Evolutionary conservation across 2,329 filamentous ascomycete genomes (phyloP).

Genomic region (Sporothrix schenckii): DNA sequence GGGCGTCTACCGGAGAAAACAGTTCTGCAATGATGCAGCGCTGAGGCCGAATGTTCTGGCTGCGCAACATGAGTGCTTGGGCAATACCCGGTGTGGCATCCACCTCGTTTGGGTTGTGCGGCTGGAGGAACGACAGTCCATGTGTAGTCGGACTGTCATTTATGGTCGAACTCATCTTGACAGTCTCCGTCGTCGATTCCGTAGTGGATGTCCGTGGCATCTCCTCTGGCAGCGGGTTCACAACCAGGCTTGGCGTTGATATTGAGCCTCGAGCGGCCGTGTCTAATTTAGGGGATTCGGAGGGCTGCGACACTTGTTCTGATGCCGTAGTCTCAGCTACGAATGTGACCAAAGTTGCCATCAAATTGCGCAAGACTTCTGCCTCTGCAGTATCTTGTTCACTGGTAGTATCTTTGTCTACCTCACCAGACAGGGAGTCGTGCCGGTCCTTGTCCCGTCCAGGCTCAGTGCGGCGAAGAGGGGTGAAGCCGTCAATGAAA

Average conservation of each 20-base stretch:
- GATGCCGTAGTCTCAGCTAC: not conserved
- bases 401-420: not conserved
- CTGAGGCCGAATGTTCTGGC: not conserved
- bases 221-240: not conserved
- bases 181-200: not conserved
- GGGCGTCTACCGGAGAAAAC: not conserved
- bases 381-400: not conserved
- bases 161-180: not conserved
- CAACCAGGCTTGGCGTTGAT: not conserved
- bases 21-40: conserved; percentile 15
- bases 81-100: not conserved
- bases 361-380: not conserved
- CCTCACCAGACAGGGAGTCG: not conserved
- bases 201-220: not conserved
- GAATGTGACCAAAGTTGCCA: not conserved
- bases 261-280: not conserved
- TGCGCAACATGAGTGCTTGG: not conserved
- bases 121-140: conserved; percentile 13
- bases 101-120: not conserved
- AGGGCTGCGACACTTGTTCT: not conserved
- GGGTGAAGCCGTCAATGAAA: not conserved
- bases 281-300: not conserved
- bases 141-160: not conserved
- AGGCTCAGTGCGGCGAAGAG: not conserved
- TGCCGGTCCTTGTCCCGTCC: not conserved